Percentiles rank a stretch among this genome's conserved stretches.
These are phyloP conservation scores for Penicillium sp. DNA, from an alignment of 2,329 filamentous ascomycete genomes.

Conservation along the genomic window DNA sequence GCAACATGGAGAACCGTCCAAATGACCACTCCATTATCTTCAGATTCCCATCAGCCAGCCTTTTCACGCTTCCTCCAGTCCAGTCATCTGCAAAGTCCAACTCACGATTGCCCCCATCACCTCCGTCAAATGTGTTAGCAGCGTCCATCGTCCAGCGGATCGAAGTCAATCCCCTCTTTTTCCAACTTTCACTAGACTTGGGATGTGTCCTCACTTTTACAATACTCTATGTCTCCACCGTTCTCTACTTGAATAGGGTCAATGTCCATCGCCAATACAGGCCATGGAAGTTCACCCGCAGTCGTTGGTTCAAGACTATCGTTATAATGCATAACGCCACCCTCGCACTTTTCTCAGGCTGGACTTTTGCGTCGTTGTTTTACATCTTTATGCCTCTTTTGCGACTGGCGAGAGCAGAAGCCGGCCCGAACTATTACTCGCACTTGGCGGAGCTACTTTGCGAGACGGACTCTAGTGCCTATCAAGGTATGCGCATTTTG, in stretches of 20 bases:
- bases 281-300: conserved; percentile 11
- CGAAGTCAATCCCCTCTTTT: conserved; percentile 2
- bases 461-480: conserved; percentile 3
- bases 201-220: conserved; percentile 8
- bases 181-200: conserved; percentile 1
- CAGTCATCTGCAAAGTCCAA: background rate
- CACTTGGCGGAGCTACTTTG: conserved; percentile 10
- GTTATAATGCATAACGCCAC: conserved; percentile 9
- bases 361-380: conserved; percentile 2
- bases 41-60: conserved; percentile 1
- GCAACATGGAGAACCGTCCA: background rate
- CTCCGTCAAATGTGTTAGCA: background rate
- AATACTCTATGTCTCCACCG: conserved; percentile 5
- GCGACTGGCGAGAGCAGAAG: background rate
- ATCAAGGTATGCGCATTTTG: conserved; percentile 4
- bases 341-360: conserved; percentile 10
- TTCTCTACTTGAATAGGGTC: conserved; percentile 9
- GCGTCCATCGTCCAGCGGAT: background rate
- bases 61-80: conserved; percentile 6
- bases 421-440: background rate
- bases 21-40: background rate
- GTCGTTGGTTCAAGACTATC: conserved; percentile 1
- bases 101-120: background rate
- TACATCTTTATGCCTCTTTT: background rate
- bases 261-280: conserved; percentile 7